Base-by-base conservation (phyloP, 495 filamentous ascomycete species). In the Elasticomyces elasticus region DNA sequence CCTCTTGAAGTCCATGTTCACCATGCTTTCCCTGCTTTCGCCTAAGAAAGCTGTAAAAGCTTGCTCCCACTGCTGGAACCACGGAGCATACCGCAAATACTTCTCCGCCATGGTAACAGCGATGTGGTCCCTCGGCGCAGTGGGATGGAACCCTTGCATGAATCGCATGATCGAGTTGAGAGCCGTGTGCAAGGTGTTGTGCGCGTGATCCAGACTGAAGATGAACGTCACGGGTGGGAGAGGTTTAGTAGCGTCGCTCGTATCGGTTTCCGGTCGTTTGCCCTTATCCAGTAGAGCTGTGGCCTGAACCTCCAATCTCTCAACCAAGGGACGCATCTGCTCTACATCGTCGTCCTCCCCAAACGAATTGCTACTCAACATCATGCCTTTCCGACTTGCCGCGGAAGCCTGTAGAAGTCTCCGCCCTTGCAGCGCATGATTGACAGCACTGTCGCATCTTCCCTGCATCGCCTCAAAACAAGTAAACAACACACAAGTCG, bases 401-500 rank as follows among this genome's bases (percentile, higher is more conserved):
- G 31, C 31, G 24, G 24, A 54, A 15, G 58, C 45, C 26, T 60
- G 52, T 1, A 60, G 41, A 1, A 60, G 42, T 2, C 53, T 35
- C n/a, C 53, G 24, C 9, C 58, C 58, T 28, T 60, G 58, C 12
- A 60, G 26, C 13, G 58, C 58, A 31, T 60, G 53, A 35, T 49
- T 60, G 5, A 60, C 58, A 6, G 58, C 58, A 37, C 58, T 60
- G 22, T 60, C 58, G 41, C 58, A 60, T 2, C 58, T 45, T 0
- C 58, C 58, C 37, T 60, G 58, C 53, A 60, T 56, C 28, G 57
- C 60, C 41, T 62, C 60, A 26, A 62, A 62, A 40, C 60, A 62
- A n/a, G 56, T 60, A 37, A 62, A 62, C 25, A 62, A 56, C 12
- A 60, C 60, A 17, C 56, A 62, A 15, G 60, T 59, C 19, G 52